Base-by-base conservation (phyloP, 2,329 filamentous ascomycete genomes). In the Lecanicillium sp. region DNA sequence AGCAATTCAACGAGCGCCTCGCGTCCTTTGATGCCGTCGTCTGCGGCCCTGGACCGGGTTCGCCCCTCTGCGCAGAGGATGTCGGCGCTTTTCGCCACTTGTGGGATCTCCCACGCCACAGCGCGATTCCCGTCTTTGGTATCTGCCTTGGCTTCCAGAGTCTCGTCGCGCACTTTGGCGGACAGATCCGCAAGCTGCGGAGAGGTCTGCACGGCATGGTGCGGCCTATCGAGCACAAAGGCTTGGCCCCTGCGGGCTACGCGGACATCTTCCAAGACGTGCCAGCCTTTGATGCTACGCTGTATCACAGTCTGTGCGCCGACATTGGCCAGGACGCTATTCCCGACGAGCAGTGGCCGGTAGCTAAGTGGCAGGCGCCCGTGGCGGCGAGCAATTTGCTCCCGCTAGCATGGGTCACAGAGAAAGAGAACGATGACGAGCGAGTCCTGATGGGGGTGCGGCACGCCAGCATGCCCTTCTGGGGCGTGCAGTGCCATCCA, bases 61-160 rank as follows among this genome's bases (percentile, higher is more conserved):
- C 87, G 59, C 89, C 91, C 1, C 75, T 76, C 38, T 77, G 80
- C 50, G 66, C 78, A 7, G 68, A 44, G n/a, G 91, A 97, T 65
- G 82, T 95, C 30, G 93, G 93, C 9, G 74, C 93, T 35, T 93
- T 95, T 70, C 75, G 73, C 47, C 69, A 81, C 52, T 72, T 97
- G 4, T 97, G 90, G 89, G 67, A 68, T 5, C 70, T 91, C 14
- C 66, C 72, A 2, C 73, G 77, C 2, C 67, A 73, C 4, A 64
- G 82, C 14, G 54, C 83, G 10, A 57, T 95, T 2, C 93, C 93
- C 0, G 83, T 94, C 0, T 71, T 98, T 27, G 93, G 90, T 0
- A 87, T 96, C 36, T 95, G 90, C 57, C 75, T 95, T 0, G 90
- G 90, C 0, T 94, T 95, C 54, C 90, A 96, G 66, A 90, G 86